Evolutionary conservation across 495 filamentous ascomycete genomes (phyloP).

Genomic region (Hypoxylon trugodes): DNA sequence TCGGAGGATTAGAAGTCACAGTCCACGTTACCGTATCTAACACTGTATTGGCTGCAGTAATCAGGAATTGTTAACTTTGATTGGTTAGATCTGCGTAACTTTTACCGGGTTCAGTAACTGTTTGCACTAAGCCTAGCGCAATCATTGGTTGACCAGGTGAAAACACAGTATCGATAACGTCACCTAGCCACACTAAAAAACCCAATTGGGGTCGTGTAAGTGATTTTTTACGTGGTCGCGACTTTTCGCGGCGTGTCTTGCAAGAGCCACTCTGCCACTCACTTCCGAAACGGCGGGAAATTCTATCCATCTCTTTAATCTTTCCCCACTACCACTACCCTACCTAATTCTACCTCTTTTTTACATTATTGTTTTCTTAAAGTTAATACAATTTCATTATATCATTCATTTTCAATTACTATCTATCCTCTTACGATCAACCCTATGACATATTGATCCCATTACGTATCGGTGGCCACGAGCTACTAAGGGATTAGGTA

Average conservation of each 20-base stretch:
- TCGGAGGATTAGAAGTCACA: background rate
- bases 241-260: constrained; percentile 46
- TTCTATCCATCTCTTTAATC: background rate
- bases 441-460: background rate
- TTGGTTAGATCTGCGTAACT: too few relatives aligned
- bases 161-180: constrained; percentile 6
- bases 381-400: background rate
- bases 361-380: background rate
- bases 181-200: background rate
- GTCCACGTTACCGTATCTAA: background rate
- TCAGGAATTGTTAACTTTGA: too few relatives aligned
- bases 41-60: too few relatives aligned
- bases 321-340: constrained; percentile 6
- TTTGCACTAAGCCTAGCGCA: too few relatives aligned
- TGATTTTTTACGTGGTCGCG: constrained; percentile 39
- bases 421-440: too few relatives aligned
- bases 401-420: constrained; percentile 6
- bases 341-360: background rate
- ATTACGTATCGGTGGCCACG: background rate
- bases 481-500: constrained; percentile 1
- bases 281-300: constrained; percentile 8
- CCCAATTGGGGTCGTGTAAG: constrained; percentile 34
- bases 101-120: too few relatives aligned
- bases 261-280: constrained; percentile 15
- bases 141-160: too few relatives aligned